Base-by-base conservation (phyloP, 2,329 filamentous ascomycete genomes). In the Ascochyta viciae-villosae region DNA sequence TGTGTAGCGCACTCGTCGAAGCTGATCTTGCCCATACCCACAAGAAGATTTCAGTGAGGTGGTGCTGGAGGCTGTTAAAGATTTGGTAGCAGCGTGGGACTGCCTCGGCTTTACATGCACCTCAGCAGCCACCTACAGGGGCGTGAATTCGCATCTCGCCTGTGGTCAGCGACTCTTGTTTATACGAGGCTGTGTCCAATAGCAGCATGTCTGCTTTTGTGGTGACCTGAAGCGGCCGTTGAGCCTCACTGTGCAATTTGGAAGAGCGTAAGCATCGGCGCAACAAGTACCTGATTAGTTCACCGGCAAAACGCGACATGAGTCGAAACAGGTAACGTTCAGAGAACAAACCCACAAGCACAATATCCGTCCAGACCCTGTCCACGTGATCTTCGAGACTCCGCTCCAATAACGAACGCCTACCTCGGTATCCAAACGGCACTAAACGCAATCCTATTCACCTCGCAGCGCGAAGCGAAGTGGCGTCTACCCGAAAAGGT, bases 51-150 rank as follows among this genome's bases (percentile, higher is more conserved):
- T 3, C 38, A 4, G 29, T 13, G n/a, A 12, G 6, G 6, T 23
- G 31, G 37, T 13, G 22, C 16, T 31, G 34, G 6, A 24, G 16
- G 31, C 6, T 15, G 33, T 22, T 10, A 27, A 23, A 40, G 6
- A 13, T 16, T 7, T 33, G 23, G 22, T n/a, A 46, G 39, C 16
- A 35, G 47, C 26, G 22, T 10, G 35, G 29, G 47, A 23, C 29
- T 27, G 54, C 42, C 48, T 40, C 37, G 54, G 54, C 48, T 52
- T 57, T 52, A 48, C 6, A 16, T 44, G 48, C 35, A 50, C 19
- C 38, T 33, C 29, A 48, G 33, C 35, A 48, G 48, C 49, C 47
- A 48, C 42, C 33, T 29, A 44, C 48, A 52, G 54, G 52, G 46
- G 41, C 24, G 10, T 6, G 8, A 15, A 22, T 15, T 15, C 15